A percentile compares a stretch with the other conserved stretches of the same genome.
Evolutionary conservation across 2,329 filamentous ascomycete species (phyloP).

Genomic region (Balansia obtecta): DNA sequence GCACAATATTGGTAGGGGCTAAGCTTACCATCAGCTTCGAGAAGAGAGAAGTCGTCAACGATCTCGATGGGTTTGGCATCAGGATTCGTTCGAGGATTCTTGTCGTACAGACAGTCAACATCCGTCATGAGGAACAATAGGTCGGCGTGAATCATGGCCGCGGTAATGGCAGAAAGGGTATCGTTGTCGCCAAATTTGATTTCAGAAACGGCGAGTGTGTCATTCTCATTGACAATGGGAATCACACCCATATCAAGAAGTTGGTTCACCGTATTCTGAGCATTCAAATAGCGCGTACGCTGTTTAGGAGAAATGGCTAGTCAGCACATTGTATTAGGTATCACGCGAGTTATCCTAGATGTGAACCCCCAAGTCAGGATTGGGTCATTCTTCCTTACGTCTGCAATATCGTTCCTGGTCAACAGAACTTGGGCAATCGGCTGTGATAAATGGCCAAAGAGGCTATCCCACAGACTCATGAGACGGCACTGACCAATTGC

Average conservation of each 20-base stretch:
- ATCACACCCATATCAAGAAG: slow-evolving; percentile 91
- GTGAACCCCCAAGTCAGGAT: background rate
- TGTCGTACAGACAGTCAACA: slow-evolving; percentile 93
- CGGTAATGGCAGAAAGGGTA: slow-evolving; percentile 89
- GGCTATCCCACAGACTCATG: slow-evolving; percentile 88
- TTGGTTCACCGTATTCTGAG: slow-evolving; percentile 87
- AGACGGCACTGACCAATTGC: slow-evolving; percentile 93
- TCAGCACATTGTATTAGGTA: background rate
- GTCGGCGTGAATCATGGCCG: slow-evolving; percentile 93
- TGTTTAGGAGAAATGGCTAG: slow-evolving; percentile 19
- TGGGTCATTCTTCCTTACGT: slow-evolving; percentile 40
- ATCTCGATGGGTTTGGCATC: slow-evolving; percentile 86
- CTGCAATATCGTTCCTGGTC: slow-evolving; percentile 91
- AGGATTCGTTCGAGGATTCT: slow-evolving; percentile 76
- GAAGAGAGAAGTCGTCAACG: slow-evolving; percentile 72
- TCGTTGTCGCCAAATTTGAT: slow-evolving; percentile 99
- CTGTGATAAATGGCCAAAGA: slow-evolving; percentile 79
- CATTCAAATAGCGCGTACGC: slow-evolving; percentile 90
- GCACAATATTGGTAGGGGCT: too few relatives aligned
- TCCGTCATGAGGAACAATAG: slow-evolving; percentile 98
- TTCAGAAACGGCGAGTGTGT: slow-evolving; percentile 90
- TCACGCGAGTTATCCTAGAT: background rate
- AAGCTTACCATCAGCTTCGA: slow-evolving; percentile 63
- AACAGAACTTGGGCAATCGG: slow-evolving; percentile 90
- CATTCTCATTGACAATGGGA: slow-evolving; percentile 97